Evolutionary conservation across 164 flowering plant species (phyloP), one percentile per base, ranked within the genome.

Genomic region (Sedum album): DNA sequence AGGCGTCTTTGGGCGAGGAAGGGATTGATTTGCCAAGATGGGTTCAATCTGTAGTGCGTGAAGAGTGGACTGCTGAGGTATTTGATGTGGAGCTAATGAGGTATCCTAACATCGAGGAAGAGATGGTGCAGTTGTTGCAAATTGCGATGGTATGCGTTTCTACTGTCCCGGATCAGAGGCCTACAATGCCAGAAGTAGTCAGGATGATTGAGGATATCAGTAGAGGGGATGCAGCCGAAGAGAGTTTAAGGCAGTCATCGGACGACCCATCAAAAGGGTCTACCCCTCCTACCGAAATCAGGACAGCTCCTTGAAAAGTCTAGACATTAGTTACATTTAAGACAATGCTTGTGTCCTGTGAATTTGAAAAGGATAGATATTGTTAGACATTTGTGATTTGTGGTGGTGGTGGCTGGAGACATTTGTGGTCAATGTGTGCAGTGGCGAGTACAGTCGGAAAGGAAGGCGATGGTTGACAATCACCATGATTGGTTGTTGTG

Each of bases 61-160:
- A 93, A 75, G 98, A 93, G 72, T 93, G 98, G 98, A 93, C 98
- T 20, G 96, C 97, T 5, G 98, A 93, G 82, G 98, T 93, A 6
- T 93, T 93, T 69, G 98, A 93, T 44, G 91, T 78, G 67, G 98
- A 93, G 82, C 75, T 93, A 70, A 89, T 88, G 96, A 80, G 96
- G 76, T 86, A 79, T 38, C 85, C 84, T 46, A 82, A 86, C 73
- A 84, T 86, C 9, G 98, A 93, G 77, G 98, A 93, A 60, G 97
- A 91, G 79, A 93, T 93, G 98, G 96, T 93, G 31, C 98, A 93
- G 84, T 70, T 93, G 72, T 76, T 93, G 55, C 98, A 93, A 73
- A 83, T 93, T 0, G 97, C 97, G 0, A 93, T 93, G 98, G 81
- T 90, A 0, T 93, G 98, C 69, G 98, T 93, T 0, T 79, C 93